These are phyloP conservation scores for Crataegus laevigata DNA, from an alignment of 306 rosid species.

Conservation along the genomic window DNA sequence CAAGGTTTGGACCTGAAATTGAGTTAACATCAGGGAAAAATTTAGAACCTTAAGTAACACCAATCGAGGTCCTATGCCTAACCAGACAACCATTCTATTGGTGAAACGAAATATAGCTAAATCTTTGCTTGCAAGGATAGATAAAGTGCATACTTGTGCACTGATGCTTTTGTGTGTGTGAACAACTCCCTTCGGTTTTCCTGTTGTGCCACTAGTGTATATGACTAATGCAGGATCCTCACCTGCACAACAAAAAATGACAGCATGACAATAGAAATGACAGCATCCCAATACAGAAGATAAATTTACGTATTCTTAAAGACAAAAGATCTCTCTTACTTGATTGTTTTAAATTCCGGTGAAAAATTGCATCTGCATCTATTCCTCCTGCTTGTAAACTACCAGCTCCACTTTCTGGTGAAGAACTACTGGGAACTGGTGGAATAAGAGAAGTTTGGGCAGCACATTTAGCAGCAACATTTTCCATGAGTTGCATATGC, in stretches of 20 bases:
- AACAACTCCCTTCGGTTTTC: conserved; percentile 96
- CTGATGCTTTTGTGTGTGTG: conserved; percentile 80
- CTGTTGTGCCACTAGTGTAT: conserved; percentile 95
- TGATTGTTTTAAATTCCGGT: conserved; percentile 26
- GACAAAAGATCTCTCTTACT: conserved; percentile 38
- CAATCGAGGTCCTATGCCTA: neutral
- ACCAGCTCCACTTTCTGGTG: conserved; percentile 29
- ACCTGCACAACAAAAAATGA: conserved; percentile 41
- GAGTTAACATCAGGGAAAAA: conserved; percentile 14
- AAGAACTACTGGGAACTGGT: conserved; percentile 41
- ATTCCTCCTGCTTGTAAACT: conserved; percentile 32
- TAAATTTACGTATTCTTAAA: neutral
- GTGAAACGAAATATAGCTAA: neutral
- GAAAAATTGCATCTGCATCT: conserved; percentile 30
- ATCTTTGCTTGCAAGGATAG: conserved; percentile 1
- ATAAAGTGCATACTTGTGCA: conserved; percentile 55
- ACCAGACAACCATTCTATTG: neutral
- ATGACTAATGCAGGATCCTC: conserved; percentile 85
- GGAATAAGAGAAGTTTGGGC: conserved; percentile 64
- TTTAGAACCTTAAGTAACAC: conserved; percentile 2
- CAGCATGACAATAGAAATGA: conserved; percentile 10
- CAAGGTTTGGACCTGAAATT: conserved; percentile 79
- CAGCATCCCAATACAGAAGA: neutral
- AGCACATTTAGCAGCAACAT: conserved; percentile 60
- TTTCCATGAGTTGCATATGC: conserved; percentile 64